Evolutionary conservation across 2,329 filamentous ascomycete genomes (phyloP).

Genomic region (Xylaria sp.): DNA sequence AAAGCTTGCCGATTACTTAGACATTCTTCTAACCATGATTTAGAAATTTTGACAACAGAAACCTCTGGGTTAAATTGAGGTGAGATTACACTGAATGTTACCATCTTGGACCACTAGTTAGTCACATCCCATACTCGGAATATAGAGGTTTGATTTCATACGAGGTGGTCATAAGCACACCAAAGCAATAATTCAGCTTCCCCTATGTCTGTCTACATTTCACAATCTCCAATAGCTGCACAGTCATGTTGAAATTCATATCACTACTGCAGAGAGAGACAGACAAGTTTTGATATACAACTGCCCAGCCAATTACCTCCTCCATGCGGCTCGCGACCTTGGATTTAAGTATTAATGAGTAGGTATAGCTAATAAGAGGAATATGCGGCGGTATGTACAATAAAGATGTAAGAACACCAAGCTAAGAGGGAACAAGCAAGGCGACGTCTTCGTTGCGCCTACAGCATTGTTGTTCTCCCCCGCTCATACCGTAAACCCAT

Average conservation of each 20-base stretch:
- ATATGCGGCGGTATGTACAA: slow-evolving; percentile 36
- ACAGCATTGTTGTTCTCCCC: background rate
- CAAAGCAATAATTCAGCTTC: too few species aligned
- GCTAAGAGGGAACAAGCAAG: slow-evolving; percentile 5
- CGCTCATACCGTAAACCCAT: slow-evolving; percentile 12
- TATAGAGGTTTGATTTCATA: background rate
- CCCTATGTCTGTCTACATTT: background rate
- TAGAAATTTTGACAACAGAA: background rate
- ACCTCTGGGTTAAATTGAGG: background rate
- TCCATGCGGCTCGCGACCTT: slow-evolving; percentile 12
- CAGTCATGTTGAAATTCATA: background rate
- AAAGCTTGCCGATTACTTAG: background rate
- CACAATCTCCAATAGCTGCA: background rate
- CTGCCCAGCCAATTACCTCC: slow-evolving; percentile 16
- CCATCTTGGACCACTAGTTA: background rate
- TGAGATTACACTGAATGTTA: too few species aligned
- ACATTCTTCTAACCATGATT: background rate
- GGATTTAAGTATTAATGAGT: slow-evolving; percentile 35
- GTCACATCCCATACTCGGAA: background rate
- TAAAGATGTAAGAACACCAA: slow-evolving; percentile 16
- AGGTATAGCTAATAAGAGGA: slow-evolving; percentile 34
- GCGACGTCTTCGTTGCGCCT: slow-evolving; percentile 1
- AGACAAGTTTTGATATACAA: slow-evolving; percentile 1
- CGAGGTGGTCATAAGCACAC: too few species aligned
- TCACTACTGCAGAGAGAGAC: background rate